Percentiles rank a stretch among this genome's conserved stretches.
These are phyloP conservation scores for Aegilops bicornis DNA, from an alignment of 176 grass and related monocot species.

Conservation along the genomic window DNA sequence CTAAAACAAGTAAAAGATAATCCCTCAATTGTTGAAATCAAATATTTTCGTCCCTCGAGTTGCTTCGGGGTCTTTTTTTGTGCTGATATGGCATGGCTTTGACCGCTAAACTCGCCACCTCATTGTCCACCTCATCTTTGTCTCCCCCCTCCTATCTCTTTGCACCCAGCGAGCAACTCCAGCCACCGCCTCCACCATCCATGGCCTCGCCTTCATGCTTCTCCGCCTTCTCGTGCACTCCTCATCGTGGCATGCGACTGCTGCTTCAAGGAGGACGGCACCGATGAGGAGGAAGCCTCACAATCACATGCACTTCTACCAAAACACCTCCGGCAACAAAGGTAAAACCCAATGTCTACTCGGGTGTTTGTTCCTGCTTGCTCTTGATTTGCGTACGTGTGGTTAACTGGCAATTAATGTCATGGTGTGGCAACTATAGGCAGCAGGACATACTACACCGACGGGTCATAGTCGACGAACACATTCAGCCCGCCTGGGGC, in stretches of 20 bases:
- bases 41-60: no score
- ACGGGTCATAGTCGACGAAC: slow-evolving; percentile 31
- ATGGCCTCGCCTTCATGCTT: no score
- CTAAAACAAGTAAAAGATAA: no score
- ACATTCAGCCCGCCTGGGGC: neutral
- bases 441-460: slow-evolving; percentile 34
- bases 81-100: no score
- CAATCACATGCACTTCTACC: slow-evolving; percentile 51
- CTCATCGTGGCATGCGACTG: slow-evolving; percentile 45
- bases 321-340: slow-evolving; percentile 38
- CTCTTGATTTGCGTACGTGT: neutral
- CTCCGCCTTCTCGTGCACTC: slow-evolving; percentile 14
- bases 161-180: no score
- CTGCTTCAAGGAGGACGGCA: slow-evolving; percentile 42
- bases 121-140: no score
- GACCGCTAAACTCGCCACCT: no score
- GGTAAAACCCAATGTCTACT: slow-evolving; percentile 32
- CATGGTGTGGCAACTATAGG: neutral
- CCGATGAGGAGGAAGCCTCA: slow-evolving; percentile 58
- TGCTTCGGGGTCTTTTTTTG: no score
- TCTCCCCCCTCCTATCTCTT: no score
- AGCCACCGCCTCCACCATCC: no score
- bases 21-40: no score
- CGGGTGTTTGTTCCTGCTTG: neutral
- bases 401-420: neutral